Percentiles rank a stretch among this genome's conserved stretches.
phyloP scores from a whole-genome alignment of 192 early-diverging fungal species.

The Martensiomyces pterosporus region DNA sequence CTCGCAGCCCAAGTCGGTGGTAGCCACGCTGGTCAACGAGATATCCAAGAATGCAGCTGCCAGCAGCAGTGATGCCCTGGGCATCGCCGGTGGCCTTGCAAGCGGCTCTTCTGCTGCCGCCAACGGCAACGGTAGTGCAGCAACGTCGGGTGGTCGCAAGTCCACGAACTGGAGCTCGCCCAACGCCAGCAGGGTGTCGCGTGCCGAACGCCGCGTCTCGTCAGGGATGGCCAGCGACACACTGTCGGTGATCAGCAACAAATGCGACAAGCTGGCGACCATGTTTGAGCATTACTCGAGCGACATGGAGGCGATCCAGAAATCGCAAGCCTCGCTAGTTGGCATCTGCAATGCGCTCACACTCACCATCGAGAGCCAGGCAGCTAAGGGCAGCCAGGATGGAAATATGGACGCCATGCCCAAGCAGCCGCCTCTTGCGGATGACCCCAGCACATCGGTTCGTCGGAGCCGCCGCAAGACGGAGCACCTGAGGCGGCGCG shows the following conservation, averaged over 20 bases:
- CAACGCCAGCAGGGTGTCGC: slow-evolving; percentile 15
- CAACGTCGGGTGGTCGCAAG: too few relatives aligned
- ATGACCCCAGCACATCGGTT: neutral
- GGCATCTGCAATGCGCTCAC: slow-evolving; percentile 23
- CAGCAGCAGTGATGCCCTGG: neutral
- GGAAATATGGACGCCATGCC: too few relatives aligned
- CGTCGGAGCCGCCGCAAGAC: slow-evolving; percentile 36
- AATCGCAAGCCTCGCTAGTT: slow-evolving; percentile 29
- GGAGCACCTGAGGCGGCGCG: slow-evolving; percentile 34
- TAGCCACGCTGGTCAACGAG: slow-evolving; percentile 47
- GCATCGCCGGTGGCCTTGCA: too few relatives aligned
- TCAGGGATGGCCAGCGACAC: slow-evolving; percentile 36
- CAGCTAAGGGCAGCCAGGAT: too few relatives aligned
- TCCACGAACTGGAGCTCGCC: slow-evolving; percentile 17
- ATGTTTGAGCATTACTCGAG: slow-evolving; percentile 33
- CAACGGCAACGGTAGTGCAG: too few relatives aligned
- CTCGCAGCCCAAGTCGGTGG: slow-evolving; percentile 36
- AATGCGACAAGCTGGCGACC: slow-evolving; percentile 38
- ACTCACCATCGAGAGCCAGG: too few relatives aligned
- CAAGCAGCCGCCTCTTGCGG: too few relatives aligned
- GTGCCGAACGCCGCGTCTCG: slow-evolving; percentile 43
- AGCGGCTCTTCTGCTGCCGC: too few relatives aligned
- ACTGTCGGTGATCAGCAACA: slow-evolving; percentile 34
- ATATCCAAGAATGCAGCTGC: slow-evolving; percentile 8
- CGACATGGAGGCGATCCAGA: slow-evolving; percentile 21